Percentiles rank a stretch among this genome's conserved stretches.
Conservation (phyloP, 495 filamentous ascomycete genomes). For the Daldinia loculata region DNA sequence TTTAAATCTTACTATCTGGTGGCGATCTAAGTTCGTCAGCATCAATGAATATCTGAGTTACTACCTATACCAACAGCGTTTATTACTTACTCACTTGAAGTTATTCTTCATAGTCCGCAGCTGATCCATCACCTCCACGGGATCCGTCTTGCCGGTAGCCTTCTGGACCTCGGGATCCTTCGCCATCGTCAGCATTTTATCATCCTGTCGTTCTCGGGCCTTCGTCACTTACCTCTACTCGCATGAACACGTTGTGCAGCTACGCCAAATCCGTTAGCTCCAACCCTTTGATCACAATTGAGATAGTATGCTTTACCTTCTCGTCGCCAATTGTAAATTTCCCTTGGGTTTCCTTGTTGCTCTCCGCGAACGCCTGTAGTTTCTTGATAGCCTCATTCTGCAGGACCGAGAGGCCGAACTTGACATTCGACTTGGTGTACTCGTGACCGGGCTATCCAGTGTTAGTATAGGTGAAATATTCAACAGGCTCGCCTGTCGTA, state of each 20-base stretch:
- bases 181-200: slow-evolving; percentile 16
- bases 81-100: slow-evolving; percentile 66
- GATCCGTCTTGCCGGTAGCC: slow-evolving; percentile 81
- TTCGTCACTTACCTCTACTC: slow-evolving; percentile 69
- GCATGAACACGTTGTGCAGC: slow-evolving; percentile 98
- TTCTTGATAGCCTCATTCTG: slow-evolving; percentile 79
- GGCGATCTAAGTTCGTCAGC: slow-evolving; percentile 36
- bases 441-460: slow-evolving; percentile 82
- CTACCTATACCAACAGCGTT: neutral
- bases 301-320: slow-evolving; percentile 67
- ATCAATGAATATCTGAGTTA: neutral
- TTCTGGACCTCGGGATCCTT: slow-evolving; percentile 87
- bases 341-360: slow-evolving; percentile 88
- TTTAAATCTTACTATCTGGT: slow-evolving; percentile 40
- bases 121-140: slow-evolving; percentile 85
- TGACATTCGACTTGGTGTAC: slow-evolving; percentile 94
- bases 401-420: slow-evolving; percentile 79
- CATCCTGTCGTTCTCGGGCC: neutral
- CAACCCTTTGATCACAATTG: neutral
- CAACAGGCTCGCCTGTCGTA: neutral
- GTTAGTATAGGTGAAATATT: neutral
- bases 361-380: slow-evolving; percentile 76
- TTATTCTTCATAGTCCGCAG: slow-evolving; percentile 94
- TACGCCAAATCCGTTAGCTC: slow-evolving; percentile 45
- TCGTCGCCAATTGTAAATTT: slow-evolving; percentile 98